Percentiles rank a stretch among this genome's conserved stretches.
Conservation (phyloP, 169 alveolate genomes). For the Cryptosporidium sp. region DNA sequence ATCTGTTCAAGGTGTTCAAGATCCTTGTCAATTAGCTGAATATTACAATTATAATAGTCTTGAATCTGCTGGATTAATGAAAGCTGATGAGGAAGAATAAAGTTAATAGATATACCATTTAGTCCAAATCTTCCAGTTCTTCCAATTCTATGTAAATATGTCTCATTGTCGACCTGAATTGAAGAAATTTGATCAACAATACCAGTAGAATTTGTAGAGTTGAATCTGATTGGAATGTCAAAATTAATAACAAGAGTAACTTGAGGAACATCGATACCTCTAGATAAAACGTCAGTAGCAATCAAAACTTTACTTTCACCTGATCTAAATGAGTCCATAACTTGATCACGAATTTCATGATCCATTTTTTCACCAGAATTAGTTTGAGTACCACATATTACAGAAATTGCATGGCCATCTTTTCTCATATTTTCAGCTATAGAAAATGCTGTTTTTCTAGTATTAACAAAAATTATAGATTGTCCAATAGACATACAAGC, state of each 20-base stretch:
- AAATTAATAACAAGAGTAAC: conserved; percentile 94
- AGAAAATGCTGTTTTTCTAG: conserved; percentile 92
- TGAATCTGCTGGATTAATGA: conserved; percentile 45
- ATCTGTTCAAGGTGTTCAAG: conserved; percentile 67
- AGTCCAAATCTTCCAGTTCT: conserved; percentile 98
- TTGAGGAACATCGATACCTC: conserved; percentile 99
- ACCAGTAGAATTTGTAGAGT: conserved; percentile 77
- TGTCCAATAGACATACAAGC: conserved; percentile 95
- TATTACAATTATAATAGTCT: conserved; percentile 53
- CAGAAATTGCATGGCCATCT: conserved; percentile 86
- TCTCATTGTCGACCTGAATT: conserved; percentile 80
- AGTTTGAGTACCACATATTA: conserved; percentile 89
- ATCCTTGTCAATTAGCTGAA: conserved; percentile 63
- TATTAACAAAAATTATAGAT: conserved; percentile 96
- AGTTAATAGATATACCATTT: conserved; percentile 95
- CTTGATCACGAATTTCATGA: conserved; percentile 92
- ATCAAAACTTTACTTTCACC: conserved; percentile 94
- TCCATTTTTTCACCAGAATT: conserved; percentile 90
- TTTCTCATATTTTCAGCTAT: conserved; percentile 91
- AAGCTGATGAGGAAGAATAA: conserved; percentile 77
- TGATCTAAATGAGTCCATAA: conserved; percentile 94
- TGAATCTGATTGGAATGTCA: conserved; percentile 90
- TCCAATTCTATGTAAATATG: conserved; percentile 97
- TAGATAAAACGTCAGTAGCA: conserved; percentile 96
- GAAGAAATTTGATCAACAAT: conserved; percentile 6